Percentiles rank a stretch among this genome's conserved stretches.
Conservation (phyloP, 2,329 filamentous ascomycete genomes). For the Xylaria sp. region DNA sequence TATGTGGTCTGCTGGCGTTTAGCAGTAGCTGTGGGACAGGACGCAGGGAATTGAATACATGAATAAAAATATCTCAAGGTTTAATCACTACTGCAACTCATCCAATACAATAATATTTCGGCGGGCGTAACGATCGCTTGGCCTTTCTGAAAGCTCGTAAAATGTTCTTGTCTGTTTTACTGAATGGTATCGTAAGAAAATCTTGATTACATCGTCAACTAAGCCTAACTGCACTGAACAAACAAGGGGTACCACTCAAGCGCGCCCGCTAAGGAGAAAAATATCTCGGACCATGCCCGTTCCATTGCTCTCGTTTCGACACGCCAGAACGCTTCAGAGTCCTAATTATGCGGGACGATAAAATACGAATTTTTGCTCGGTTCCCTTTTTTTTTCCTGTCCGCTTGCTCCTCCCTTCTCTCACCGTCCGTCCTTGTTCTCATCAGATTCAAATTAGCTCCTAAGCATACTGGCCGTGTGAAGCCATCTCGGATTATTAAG, state of each 20-base stretch:
- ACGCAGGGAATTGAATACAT: neutral
- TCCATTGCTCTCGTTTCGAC: constrained; percentile 20
- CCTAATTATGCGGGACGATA: constrained; percentile 24
- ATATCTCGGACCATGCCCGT: constrained; percentile 37
- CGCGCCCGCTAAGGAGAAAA: constrained; percentile 38
- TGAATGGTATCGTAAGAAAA: constrained; percentile 55
- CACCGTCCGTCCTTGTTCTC: constrained; percentile 19
- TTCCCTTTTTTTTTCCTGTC: constrained; percentile 6
- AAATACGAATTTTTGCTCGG: neutral
- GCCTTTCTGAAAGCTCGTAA: constrained; percentile 8
- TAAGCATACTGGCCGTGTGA: constrained; percentile 38
- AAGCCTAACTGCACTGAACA: constrained; percentile 42
- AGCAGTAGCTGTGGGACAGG: neutral
- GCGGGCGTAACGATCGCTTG: neutral
- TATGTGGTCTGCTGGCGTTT: neutral
- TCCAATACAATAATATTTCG: neutral
- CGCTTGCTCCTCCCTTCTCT: constrained; percentile 10
- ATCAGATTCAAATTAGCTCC: constrained; percentile 42
- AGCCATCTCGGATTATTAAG: constrained; percentile 33
- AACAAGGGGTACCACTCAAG: constrained; percentile 42
- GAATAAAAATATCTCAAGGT: neutral
- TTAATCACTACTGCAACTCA: neutral
- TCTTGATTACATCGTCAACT: constrained; percentile 46
- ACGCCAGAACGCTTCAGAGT: constrained; percentile 27
- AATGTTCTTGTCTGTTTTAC: constrained; percentile 25